A percentile compares a stretch with the other conserved stretches of the same genome.
Evolutionary conservation across 1,284 basidiomycete species (phyloP).

Genomic region (Boletus smithii): DNA sequence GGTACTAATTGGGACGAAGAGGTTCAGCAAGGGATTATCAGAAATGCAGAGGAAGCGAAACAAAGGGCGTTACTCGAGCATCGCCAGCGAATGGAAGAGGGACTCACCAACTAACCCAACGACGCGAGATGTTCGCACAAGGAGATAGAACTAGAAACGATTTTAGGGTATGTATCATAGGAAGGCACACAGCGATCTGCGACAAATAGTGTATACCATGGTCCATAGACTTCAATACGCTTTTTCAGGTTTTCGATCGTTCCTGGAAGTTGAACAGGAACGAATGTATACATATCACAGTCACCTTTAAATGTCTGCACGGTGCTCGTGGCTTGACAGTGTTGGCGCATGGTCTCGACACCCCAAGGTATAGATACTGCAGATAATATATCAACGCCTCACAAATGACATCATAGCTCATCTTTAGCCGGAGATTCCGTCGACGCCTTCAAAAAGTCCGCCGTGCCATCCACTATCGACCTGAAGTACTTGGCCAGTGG

Average conservation of each 20-base stretch:
- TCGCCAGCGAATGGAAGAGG: slow-evolving; percentile 6
- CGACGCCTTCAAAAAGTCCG: slow-evolving; percentile 41
- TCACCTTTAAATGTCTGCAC: background rate
- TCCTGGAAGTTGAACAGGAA: background rate
- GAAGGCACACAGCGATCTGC: background rate
- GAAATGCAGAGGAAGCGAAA: slow-evolving; percentile 52
- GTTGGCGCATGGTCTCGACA: background rate
- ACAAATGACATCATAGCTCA: slow-evolving; percentile 24
- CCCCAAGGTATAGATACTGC: background rate
- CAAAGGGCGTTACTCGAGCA: slow-evolving; percentile 26
- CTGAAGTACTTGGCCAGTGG: slow-evolving; percentile 66
- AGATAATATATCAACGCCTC: slow-evolving; percentile 8
- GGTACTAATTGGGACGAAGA: slow-evolving; percentile 66
- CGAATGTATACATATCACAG: background rate
- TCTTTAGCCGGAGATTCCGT: slow-evolving; percentile 22
- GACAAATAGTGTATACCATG: too few relatives aligned
- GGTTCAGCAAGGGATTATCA: slow-evolving; percentile 47
- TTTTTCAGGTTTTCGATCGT: too few relatives aligned
- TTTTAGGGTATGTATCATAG: background rate
- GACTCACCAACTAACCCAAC: slow-evolving; percentile 19
- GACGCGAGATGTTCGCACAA: background rate
- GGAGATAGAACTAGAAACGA: too few relatives aligned
- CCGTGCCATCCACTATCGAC: slow-evolving; percentile 62
- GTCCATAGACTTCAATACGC: background rate
- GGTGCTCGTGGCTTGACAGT: background rate